These are phyloP conservation scores for Petrea volubilis DNA, from an alignment of 257 asterid genomes.

Conservation along the genomic window DNA sequence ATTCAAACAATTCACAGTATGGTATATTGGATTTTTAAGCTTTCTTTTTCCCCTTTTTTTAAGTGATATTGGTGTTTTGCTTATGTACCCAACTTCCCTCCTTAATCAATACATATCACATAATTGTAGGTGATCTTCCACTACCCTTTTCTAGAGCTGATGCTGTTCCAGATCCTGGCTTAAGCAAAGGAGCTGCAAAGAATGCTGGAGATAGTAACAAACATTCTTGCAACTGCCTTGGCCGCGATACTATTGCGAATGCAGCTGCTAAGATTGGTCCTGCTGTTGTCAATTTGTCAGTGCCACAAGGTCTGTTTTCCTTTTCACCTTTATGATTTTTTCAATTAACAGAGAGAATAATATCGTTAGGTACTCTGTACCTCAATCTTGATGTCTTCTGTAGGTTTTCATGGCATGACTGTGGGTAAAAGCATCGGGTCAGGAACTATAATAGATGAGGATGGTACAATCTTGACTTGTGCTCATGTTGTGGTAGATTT, in stretches of 20 bases:
- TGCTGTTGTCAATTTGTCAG: slow-evolving; percentile 85
- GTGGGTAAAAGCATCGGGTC: slow-evolving; percentile 75
- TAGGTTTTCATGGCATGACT: slow-evolving; percentile 58
- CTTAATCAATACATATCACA: slow-evolving; percentile 16
- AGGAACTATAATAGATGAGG: slow-evolving; percentile 79
- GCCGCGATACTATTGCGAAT: slow-evolving; percentile 79
- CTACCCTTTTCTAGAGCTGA: slow-evolving; percentile 40
- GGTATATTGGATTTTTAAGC: slow-evolving; percentile 50
- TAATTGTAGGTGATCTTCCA: slow-evolving; percentile 52
- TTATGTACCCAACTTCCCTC: not conserved
- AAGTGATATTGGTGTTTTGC: not conserved
- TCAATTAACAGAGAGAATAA: not conserved
- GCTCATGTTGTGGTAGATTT: slow-evolving; percentile 77
- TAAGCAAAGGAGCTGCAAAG: slow-evolving; percentile 36
- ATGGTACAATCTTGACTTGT: slow-evolving; percentile 92
- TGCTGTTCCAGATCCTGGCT: slow-evolving; percentile 34
- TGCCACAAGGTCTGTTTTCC: slow-evolving; percentile 49
- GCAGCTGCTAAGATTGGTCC: slow-evolving; percentile 86
- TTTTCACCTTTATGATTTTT: not conserved
- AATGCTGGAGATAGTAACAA: slow-evolving; percentile 37
- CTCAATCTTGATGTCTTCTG: slow-evolving; percentile 14
- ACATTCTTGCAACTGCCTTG: slow-evolving; percentile 69
- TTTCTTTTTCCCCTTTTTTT: not conserved
- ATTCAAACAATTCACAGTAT: slow-evolving; percentile 33
- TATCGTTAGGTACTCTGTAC: not conserved